Evolutionary conservation across 306 rosid genomes (phyloP), one percentile per base, ranked within the genome.

Genomic region (Canavalia gladiata): DNA sequence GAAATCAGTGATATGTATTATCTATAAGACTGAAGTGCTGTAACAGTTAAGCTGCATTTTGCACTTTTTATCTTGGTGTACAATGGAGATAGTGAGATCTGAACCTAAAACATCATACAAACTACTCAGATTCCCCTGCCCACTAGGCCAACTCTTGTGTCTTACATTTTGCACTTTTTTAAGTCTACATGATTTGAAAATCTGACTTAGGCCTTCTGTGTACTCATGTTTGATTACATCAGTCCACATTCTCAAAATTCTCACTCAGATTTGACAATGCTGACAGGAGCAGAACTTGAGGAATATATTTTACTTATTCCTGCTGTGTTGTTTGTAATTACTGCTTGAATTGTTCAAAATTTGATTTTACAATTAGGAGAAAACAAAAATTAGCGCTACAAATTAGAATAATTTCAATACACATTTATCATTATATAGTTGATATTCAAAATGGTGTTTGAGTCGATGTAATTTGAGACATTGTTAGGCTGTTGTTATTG

Each of bases 101-200:
- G 25, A 18, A 18, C 25, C 25, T 18, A 18, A 18, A 18, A 18
- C 25, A 18, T 18, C 25, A 18, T 18, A 18, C 25, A 18, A 18
- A 18, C 25, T 18, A 18, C 25, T 18, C 25, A 18, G 25, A 18
- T 18, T 18, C 25, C 25, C 25, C 25, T 18, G 25, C 25, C 25
- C 25, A 18, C 25, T 18, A 18, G 25, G 25, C 25, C 25, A 18
- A 18, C 25, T 18, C 25, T 18, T 18, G 25, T 18, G 25, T 18
- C 25, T 18, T 18, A 18, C 70, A 71, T 42, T 64, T 56, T 66
- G 33, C 63, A 74, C 51, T 39, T 58, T 33, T 18, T 59, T 1
- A 63, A 75, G 63, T 33, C 81, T 76, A 34, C 46, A 58, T 74
- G 52, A 45, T 45, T 45, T 66, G 45, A 46, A 51, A 54, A 42